phyloP scores from a whole-genome alignment of 345 rosid genomes.

The Dipteronia sinensis region DNA sequence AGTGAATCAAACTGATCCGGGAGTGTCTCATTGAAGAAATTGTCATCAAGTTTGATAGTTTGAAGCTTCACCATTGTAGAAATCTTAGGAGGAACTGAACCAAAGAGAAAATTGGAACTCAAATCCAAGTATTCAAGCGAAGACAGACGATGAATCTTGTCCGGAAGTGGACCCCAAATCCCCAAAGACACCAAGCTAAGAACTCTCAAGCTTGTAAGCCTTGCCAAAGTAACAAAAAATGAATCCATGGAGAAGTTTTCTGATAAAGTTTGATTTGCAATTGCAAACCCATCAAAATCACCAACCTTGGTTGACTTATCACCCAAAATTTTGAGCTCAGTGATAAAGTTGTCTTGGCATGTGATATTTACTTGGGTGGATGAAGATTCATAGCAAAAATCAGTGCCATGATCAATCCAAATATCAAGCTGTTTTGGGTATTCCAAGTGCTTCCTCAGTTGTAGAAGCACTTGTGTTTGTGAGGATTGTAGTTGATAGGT shows the following conservation, averaged over 20 bases:
- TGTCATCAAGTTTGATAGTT: conserved; percentile 50
- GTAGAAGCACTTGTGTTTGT: conserved; percentile 74
- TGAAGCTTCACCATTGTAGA: conserved; percentile 66
- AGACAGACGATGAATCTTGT: conserved; percentile 62
- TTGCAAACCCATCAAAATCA: conserved; percentile 48
- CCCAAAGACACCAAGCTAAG: conserved; percentile 66
- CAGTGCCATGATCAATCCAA: conserved; percentile 56
- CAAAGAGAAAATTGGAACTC: conserved; percentile 64
- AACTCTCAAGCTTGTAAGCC: conserved; percentile 56
- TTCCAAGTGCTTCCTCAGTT: conserved; percentile 70
- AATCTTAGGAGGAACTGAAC: conserved; percentile 66
- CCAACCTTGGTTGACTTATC: conserved; percentile 40
- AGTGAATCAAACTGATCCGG: conserved; percentile 57
- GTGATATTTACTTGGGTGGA: conserved; percentile 55
- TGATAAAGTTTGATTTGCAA: conserved; percentile 52
- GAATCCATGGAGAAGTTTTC: conserved; percentile 65
- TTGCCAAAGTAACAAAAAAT: conserved; percentile 61
- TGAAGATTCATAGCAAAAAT: conserved; percentile 55
- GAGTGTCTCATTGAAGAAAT: conserved; percentile 62
- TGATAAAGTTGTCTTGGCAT: conserved; percentile 54
- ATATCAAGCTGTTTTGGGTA: conserved; percentile 65
- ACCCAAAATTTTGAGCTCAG: conserved; percentile 58
- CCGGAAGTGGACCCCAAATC: conserved; percentile 79
- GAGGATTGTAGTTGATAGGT: conserved; percentile 73
- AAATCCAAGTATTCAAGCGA: conserved; percentile 72